A percentile compares a stretch with the other conserved stretches of the same genome.
phyloP scores from a whole-genome alignment of 768 basidiomycete species.

The Gautieria morchelliformis region DNA sequence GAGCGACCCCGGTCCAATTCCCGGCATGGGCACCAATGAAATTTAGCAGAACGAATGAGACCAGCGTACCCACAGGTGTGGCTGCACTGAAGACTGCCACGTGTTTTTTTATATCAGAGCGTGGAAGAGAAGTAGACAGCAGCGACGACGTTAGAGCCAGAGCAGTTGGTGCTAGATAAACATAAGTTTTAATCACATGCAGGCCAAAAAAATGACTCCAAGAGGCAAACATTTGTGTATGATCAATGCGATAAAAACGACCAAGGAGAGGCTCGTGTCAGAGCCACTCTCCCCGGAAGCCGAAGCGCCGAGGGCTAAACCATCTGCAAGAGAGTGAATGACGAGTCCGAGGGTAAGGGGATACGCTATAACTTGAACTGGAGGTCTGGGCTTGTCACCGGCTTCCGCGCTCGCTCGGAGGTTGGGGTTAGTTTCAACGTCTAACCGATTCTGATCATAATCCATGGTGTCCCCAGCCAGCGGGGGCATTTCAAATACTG shows the following conservation, averaged over 20 bases:
- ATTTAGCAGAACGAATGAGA: conserved; percentile 62
- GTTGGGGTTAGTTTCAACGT: background rate
- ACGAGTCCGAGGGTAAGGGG: conserved; percentile 79
- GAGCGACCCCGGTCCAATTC: conserved; percentile 63
- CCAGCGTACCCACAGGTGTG: conserved; percentile 73
- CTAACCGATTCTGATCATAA: conserved; percentile 15
- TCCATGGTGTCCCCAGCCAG: conserved; percentile 4
- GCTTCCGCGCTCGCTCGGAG: conserved; percentile 1
- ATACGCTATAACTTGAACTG: conserved; percentile 33
- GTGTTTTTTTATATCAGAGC: conserved; percentile 60
- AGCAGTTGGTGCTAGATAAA: conserved; percentile 69
- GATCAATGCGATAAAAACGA: conserved; percentile 86
- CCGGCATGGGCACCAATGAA: conserved; percentile 34
- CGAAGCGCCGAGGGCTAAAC: conserved; percentile 83
- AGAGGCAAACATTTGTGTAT: conserved; percentile 57
- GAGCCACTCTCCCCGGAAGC: conserved; percentile 24
- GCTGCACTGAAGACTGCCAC: conserved; percentile 72
- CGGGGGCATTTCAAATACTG: conserved; percentile 3
- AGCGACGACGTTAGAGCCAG: conserved; percentile 83
- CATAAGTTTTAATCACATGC: background rate
- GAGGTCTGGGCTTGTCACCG: conserved; percentile 10
- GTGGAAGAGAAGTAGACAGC: conserved; percentile 62
- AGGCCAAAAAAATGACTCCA: background rate
- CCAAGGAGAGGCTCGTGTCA: conserved; percentile 46
- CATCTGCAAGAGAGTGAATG: conserved; percentile 85